These are phyloP conservation scores for Penicillium griseofulvum DNA, from an alignment of 2,329 filamentous ascomycete genomes.

Conservation along the genomic window DNA sequence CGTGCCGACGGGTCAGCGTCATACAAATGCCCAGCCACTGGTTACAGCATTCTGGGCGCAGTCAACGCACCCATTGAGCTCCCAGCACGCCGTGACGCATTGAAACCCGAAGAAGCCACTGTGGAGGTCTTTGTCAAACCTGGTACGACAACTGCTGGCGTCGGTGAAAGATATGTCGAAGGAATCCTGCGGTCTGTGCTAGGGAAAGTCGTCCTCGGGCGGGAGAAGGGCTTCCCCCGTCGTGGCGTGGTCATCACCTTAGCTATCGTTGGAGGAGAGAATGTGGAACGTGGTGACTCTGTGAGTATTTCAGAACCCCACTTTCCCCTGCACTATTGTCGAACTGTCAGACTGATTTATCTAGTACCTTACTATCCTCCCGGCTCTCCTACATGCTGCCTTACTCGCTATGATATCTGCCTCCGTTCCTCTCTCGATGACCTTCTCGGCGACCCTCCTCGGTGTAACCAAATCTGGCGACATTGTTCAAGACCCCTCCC, in stretches of 20 bases:
- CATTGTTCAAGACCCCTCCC: slow-evolving; percentile 60
- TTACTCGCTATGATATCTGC: slow-evolving; percentile 77
- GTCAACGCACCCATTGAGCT: slow-evolving; percentile 95
- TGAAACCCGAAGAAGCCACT: slow-evolving; percentile 85
- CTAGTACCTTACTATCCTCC: slow-evolving; percentile 77
- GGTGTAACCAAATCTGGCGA: slow-evolving; percentile 51
- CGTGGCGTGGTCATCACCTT: slow-evolving; percentile 45
- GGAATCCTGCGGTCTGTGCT: slow-evolving; percentile 44
- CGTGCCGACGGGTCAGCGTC: slow-evolving; percentile 43
- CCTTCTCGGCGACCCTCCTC: slow-evolving; percentile 64
- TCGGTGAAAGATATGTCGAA: slow-evolving; percentile 79
- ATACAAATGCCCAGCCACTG: slow-evolving; percentile 47
- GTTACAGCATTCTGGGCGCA: slow-evolving; percentile 77
- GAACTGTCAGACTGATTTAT: slow-evolving; percentile 13
- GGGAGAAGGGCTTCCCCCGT: slow-evolving; percentile 42
- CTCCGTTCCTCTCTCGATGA: slow-evolving; percentile 73
- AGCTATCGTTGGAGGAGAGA: slow-evolving; percentile 39
- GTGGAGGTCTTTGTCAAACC: slow-evolving; percentile 89
- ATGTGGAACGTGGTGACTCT: slow-evolving; percentile 37
- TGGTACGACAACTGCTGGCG: slow-evolving; percentile 79
- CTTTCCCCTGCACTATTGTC: background rate
- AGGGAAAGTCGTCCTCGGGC: slow-evolving; percentile 41
- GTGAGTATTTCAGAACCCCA: slow-evolving; percentile 25
- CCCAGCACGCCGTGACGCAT: slow-evolving; percentile 68
- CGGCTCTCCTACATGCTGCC: slow-evolving; percentile 76